Conservation (phyloP, 179 eudicot species). For the Beta lomatogona region DNA sequence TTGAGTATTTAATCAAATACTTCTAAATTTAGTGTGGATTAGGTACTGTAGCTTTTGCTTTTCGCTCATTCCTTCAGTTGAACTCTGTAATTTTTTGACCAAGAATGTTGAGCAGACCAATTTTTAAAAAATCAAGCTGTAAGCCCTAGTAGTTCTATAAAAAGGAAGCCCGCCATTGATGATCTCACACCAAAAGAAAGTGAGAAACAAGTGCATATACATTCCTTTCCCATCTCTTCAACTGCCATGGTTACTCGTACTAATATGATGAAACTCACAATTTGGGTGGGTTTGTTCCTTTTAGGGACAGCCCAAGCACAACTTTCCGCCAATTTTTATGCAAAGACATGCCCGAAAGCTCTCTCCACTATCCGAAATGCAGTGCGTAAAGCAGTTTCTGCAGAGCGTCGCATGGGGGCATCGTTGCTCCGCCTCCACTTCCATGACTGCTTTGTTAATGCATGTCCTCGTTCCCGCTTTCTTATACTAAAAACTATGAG, state of each 20-base stretch:
- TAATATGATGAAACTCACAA: not conserved
- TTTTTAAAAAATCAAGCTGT: not conserved
- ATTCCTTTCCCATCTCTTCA: not conserved
- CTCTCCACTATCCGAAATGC: conserved; percentile 22
- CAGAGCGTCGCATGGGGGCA: conserved; percentile 60
- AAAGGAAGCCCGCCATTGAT: not conserved
- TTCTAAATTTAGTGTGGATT: not conserved
- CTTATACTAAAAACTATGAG: not conserved
- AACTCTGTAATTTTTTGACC: conserved; percentile 18
- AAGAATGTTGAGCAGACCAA: not conserved
- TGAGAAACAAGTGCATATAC: not conserved
- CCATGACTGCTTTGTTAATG: conserved; percentile 61
- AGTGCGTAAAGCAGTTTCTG: conserved; percentile 18
- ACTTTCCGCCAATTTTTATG: conserved; percentile 26
- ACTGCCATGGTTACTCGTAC: not conserved
- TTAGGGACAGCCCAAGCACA: conserved; percentile 21
- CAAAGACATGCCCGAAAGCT: conserved; percentile 28
- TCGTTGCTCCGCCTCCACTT: conserved; percentile 56
- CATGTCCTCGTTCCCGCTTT: not conserved
- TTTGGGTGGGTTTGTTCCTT: conserved; percentile 22
- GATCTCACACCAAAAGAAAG: not conserved
- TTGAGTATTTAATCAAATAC: not conserved
- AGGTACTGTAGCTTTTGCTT: not conserved
- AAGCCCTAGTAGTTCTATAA: not conserved
- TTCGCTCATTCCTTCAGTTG: not conserved